These are phyloP conservation scores for Closterium sp. DNA, from an alignment of 139 green algal species.

Conservation along the genomic window DNA sequence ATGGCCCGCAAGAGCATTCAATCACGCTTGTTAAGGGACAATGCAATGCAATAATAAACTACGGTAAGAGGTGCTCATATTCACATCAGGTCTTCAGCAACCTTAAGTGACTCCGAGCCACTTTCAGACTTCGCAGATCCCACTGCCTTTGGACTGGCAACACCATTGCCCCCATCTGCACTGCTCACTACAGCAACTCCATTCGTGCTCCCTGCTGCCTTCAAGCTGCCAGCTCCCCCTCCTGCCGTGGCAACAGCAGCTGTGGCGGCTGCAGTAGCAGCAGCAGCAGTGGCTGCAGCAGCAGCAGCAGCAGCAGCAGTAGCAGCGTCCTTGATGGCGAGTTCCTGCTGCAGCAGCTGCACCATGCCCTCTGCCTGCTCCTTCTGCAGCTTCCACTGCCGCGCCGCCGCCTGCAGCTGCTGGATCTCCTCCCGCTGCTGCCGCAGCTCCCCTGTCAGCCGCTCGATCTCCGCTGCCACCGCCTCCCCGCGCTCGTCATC, in stretches of 20 bases:
- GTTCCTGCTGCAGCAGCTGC: not conserved
- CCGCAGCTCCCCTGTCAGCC: not conserved
- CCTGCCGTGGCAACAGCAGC: no score
- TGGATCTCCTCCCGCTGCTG: not conserved
- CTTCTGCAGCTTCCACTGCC: not conserved
- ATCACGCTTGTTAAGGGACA: no score
- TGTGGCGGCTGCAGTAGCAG: no score
- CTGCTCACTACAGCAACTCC: not conserved
- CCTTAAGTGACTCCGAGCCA: not conserved
- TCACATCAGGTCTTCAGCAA: not conserved
- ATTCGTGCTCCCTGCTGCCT: not conserved
- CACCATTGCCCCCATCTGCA: not conserved
- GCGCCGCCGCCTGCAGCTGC: not conserved
- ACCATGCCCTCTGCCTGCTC: not conserved
- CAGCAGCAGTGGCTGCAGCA: no score
- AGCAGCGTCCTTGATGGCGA: not conserved
- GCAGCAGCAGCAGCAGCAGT: no score
- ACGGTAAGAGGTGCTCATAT: not conserved
- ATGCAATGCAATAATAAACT: no score
- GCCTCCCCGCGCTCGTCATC: not conserved
- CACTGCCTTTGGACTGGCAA: not conserved
- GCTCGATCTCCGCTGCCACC: not conserved
- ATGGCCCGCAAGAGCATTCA: no score
- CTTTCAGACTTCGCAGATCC: not conserved
- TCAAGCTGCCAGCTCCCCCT: not conserved